These are phyloP conservation scores for Paragyromitra xinjiangensis DNA, from an alignment of 495 filamentous ascomycete species.

Conservation along the genomic window DNA sequence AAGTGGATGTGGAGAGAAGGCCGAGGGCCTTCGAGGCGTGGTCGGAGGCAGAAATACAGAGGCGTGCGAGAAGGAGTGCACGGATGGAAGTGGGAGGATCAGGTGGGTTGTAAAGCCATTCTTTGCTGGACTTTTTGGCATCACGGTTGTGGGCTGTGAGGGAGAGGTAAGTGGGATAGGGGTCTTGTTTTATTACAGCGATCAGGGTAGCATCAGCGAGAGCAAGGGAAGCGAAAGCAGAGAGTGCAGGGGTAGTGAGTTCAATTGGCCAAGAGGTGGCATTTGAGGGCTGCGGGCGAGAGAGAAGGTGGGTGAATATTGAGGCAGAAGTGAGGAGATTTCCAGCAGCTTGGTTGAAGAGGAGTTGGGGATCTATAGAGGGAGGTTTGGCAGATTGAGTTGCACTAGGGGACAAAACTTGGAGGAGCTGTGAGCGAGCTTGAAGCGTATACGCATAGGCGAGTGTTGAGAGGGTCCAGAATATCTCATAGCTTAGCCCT, in stretches of 20 bases:
- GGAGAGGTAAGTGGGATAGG: slow-evolving; percentile 71
- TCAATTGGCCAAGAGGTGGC: slow-evolving; percentile 61
- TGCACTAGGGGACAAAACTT: slow-evolving; percentile 39
- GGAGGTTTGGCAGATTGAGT: slow-evolving; percentile 60
- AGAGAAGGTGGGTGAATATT: slow-evolving; percentile 74
- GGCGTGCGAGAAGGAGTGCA: slow-evolving; percentile 81
- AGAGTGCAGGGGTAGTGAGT: slow-evolving; percentile 70
- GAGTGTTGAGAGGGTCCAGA: slow-evolving; percentile 78
- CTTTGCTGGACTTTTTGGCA: slow-evolving; percentile 32
- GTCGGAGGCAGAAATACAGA: slow-evolving; percentile 81
- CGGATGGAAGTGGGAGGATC: slow-evolving; percentile 65
- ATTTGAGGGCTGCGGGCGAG: slow-evolving; percentile 44
- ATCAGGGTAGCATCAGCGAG: slow-evolving; percentile 88
- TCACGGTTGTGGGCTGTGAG: slow-evolving; percentile 21
- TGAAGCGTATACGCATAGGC: slow-evolving; percentile 75
- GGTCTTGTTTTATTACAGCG: slow-evolving; percentile 90
- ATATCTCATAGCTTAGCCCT: slow-evolving; percentile 83
- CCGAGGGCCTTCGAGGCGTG: slow-evolving; percentile 71
- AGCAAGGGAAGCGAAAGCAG: slow-evolving; percentile 75
- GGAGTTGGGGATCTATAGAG: slow-evolving; percentile 70
- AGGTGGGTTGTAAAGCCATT: slow-evolving; percentile 54
- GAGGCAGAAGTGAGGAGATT: slow-evolving; percentile 79
- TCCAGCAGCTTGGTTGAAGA: slow-evolving; percentile 78
- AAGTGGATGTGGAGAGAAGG: slow-evolving; percentile 59
- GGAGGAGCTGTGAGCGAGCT: slow-evolving; percentile 68